A percentile compares a stretch with the other conserved stretches of the same genome.
phyloP scores from a whole-genome alignment of 2,329 filamentous ascomycete genomes.

The Aureobasidium sp. region DNA sequence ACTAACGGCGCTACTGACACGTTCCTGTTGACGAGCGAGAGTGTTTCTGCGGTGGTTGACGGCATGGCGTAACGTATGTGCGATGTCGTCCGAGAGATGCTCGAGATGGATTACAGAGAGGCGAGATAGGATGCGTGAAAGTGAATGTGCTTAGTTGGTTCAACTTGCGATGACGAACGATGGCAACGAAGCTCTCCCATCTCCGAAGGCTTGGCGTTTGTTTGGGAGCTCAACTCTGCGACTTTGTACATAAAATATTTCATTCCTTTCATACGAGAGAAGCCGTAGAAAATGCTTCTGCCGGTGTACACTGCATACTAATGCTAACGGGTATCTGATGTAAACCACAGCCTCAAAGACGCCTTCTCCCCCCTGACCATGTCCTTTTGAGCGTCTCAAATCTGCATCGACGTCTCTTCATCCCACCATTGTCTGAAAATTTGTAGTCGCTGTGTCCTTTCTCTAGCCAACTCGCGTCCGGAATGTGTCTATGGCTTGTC shows the following conservation, averaged over 20 bases:
- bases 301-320: neutral
- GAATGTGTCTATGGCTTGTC: constrained; percentile 36
- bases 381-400: neutral
- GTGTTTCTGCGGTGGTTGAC: constrained; percentile 91
- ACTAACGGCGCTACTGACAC: constrained; percentile 97
- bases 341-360: neutral
- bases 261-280: neutral
- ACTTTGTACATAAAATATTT: neutral
- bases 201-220: constrained; percentile 8
- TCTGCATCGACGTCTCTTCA: constrained; percentile 34
- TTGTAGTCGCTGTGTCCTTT: constrained; percentile 42
- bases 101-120: neutral
- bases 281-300: neutral
- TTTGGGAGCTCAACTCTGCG: neutral
- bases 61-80: constrained; percentile 58
- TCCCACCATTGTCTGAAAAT: constrained; percentile 50
- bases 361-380: neutral
- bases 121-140: neutral
- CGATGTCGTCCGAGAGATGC: neutral
- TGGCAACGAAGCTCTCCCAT: neutral
- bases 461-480: constrained; percentile 43
- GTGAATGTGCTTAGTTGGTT: neutral
- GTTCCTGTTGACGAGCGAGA: constrained; percentile 87
- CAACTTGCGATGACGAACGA: constrained; percentile 2
- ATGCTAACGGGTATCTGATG: constrained; percentile 7